These are phyloP conservation scores for Nicotiana attenuata DNA, from an alignment of 257 asterid species.

Conservation along the genomic window DNA sequence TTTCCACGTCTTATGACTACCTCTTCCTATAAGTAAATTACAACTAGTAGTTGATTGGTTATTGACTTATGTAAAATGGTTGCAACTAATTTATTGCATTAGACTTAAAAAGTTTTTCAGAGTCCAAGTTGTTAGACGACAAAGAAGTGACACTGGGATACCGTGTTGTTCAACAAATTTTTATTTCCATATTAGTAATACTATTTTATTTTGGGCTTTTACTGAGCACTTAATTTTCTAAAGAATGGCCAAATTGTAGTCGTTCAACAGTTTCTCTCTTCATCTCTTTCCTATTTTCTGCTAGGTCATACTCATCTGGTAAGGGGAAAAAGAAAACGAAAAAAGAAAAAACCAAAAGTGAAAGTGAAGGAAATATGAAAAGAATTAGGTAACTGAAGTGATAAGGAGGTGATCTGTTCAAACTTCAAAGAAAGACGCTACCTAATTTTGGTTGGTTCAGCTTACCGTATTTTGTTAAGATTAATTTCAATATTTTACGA, in stretches of 20 bases:
- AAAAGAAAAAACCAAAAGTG: neutral
- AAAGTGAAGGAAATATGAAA: neutral
- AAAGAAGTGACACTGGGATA: constrained; percentile 25
- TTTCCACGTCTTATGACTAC: neutral
- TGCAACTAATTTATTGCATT: constrained; percentile 41
- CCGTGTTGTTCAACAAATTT: constrained; percentile 42
- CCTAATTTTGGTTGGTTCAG: constrained; percentile 10
- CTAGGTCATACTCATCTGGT: neutral
- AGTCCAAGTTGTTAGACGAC: constrained; percentile 40
- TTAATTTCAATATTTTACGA: neutral
- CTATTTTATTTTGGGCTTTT: neutral
- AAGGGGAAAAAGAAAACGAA: neutral
- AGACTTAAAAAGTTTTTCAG: constrained; percentile 21
- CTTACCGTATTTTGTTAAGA: neutral
- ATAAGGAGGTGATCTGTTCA: constrained; percentile 1
- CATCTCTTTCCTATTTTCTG: neutral
- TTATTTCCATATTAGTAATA: neutral
- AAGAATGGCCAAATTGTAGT: neutral
- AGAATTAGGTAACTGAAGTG: neutral
- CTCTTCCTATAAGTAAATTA: constrained; percentile 1
- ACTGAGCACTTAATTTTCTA: neutral
- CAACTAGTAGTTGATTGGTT: neutral
- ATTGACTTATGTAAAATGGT: constrained; percentile 25
- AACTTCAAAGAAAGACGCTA: constrained; percentile 2
- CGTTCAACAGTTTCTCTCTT: constrained; percentile 14